These are phyloP conservation scores for Brassica rapa DNA, from an alignment of 345 rosid genomes.

Conservation along the genomic window DNA sequence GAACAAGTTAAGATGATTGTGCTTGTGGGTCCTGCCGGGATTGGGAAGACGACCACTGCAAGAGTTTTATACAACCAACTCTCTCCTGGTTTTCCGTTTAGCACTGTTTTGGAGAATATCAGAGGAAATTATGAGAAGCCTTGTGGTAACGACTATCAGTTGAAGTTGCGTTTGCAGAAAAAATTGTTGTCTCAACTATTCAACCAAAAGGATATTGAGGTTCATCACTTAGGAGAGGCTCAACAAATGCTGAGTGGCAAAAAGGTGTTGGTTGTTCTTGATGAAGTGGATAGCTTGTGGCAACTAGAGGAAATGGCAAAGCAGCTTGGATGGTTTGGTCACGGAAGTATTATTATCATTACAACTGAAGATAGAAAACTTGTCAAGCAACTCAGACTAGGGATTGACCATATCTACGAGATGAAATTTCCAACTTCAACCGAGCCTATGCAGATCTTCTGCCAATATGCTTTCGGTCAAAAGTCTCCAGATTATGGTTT, in stretches of 20 bases:
- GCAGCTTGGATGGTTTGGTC: not conserved
- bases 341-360: not conserved
- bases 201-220: not conserved
- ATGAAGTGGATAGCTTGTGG: conserved; percentile 6
- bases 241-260: not conserved
- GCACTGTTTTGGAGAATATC: not conserved
- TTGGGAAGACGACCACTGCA: not conserved
- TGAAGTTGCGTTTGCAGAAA: not conserved
- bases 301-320: not conserved
- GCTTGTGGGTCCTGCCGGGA: not conserved
- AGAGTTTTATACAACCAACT: not conserved
- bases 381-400: not conserved
- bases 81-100: not conserved
- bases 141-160: not conserved
- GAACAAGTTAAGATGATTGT: not conserved
- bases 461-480: not conserved
- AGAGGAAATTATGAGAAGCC: not conserved
- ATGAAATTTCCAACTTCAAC: not conserved
- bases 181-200: not conserved
- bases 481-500: not conserved
- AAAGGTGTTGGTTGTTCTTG: not conserved
- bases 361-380: not conserved
- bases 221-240: not conserved
- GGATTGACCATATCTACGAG: not conserved
- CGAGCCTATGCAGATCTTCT: no score